Conservation (phyloP, 305 asterid genomes). For the Fraxinus nigra region DNA sequence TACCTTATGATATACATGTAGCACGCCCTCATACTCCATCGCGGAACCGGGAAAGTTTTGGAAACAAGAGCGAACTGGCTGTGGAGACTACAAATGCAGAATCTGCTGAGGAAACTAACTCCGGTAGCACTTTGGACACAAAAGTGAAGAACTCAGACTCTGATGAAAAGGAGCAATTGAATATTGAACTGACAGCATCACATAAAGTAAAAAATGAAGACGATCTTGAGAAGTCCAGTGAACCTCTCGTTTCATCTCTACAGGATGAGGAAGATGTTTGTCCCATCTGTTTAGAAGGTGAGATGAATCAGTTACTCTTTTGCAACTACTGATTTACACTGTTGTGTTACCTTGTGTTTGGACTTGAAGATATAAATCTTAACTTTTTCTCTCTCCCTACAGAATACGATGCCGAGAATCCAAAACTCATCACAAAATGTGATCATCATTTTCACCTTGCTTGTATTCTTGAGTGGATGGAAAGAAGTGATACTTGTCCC, state of each 20-base stretch:
- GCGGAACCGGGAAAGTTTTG: slow-evolving; percentile 34
- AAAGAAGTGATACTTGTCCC: slow-evolving; percentile 88
- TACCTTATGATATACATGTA: slow-evolving; percentile 59
- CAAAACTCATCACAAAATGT: slow-evolving; percentile 77
- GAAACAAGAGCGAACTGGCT: slow-evolving; percentile 39
- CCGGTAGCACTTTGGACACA: slow-evolving; percentile 43
- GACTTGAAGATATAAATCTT: slow-evolving; percentile 8
- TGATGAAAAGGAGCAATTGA: slow-evolving; percentile 38
- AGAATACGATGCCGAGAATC: slow-evolving; percentile 89
- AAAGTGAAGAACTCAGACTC: slow-evolving; percentile 44
- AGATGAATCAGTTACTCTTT: not conserved
- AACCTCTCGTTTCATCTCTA: slow-evolving; percentile 35
- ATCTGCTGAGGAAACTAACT: slow-evolving; percentile 34
- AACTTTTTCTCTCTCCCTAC: slow-evolving; percentile 25
- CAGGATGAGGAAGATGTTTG: slow-evolving; percentile 77
- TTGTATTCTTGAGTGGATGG: slow-evolving; percentile 95
- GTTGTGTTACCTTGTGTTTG: slow-evolving; percentile 10
- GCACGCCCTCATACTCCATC: slow-evolving; percentile 47
- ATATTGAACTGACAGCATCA: slow-evolving; percentile 35
- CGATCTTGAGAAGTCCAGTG: slow-evolving; percentile 54
- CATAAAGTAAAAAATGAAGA: slow-evolving; percentile 54
- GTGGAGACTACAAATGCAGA: slow-evolving; percentile 36
- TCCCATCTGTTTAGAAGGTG: slow-evolving; percentile 94
- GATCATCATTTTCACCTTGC: slow-evolving; percentile 90
- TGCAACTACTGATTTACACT: slow-evolving; percentile 10